Evolutionary conservation across 1,139 yeast species (phyloP), one percentile per base, ranked within the genome.

Genomic region (Taphrina deformans): DNA sequence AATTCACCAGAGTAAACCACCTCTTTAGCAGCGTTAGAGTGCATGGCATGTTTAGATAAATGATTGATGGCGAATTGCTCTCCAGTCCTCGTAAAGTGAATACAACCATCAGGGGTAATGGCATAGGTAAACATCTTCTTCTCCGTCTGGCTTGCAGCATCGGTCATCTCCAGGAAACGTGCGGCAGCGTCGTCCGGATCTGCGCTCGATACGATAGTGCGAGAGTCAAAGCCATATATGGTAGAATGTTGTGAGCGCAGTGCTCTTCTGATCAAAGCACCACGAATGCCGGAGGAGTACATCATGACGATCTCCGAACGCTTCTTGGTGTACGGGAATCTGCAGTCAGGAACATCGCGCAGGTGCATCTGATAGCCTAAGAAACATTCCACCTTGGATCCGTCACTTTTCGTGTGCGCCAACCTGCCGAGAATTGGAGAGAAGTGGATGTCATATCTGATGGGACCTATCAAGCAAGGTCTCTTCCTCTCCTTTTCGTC

Each of bases 1-100:
- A 62, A 55, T 27, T 62, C 65, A 10, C 65, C 65, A 4, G 65
- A 53, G 24, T 48, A 62, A 14, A 55, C 61, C n/a, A 62, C 65
- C 40, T 55, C 65, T 16, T 50, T 53, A 5, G 65, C 65, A 14
- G 62, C 62, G 21, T 62, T 60, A 14, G 55, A 51, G 24, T 62
- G 65, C 65, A 62, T 62, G 4, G 62, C 55, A 44, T 62, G 65
- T 27, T 62, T 62, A 21, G 59, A 50, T 5, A 62, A 35, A 45
- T 62, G 62, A 14, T 62, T 55, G 55, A 62, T 62, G 31, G 61
- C 51, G 18, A 55, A 62, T 24, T 46, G 61, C 16, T 48, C 53
- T 27, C 65, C 65, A 10, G 65, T 55, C n/a, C 59, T 24, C 6
- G 65, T 62, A 41, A 62, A 62, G 31, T 55, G 65, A 38, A 53